Base-by-base conservation (phyloP, 1,139 yeast genomes). In the Arxiozyma telluris region DNA sequence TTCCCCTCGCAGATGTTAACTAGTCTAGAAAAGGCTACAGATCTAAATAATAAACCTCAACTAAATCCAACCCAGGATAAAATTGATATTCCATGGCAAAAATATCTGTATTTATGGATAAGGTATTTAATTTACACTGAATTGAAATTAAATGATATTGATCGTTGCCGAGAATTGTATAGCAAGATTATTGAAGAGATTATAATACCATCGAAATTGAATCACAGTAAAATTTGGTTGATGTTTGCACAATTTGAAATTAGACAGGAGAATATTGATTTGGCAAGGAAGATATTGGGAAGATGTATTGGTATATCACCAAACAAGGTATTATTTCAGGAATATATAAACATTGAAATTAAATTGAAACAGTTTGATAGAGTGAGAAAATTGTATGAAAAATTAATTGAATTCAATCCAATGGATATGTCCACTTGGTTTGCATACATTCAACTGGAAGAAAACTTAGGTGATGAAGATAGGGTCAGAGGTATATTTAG, bases 141-240 rank as follows among this genome's bases (percentile, higher is more conserved):
- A 63, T 70, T 81, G 38, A 69, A 68, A 2, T 61, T 66, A 15
- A 68, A 72, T 4, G 76, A 83, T 55, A 59, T 73, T 2, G 79
- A 73, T 0, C 64, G 68, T 1, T 77, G 88, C 0, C 70, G 90
- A 50, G 64, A 64, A 1, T 63, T 80, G 1, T 90, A 84, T 78
- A 69, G 74, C 48, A 69, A 72, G 39, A 70, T 84, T 44, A 53
- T 84, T 1, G 71, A 73, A 23, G 58, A 61, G 25, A 54, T 74
- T 0, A 73, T 87, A 4, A 89, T 94, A 0, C 83, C 82, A 58
- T 71, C 75, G 51, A 54, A 61, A 2, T 82, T 88, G 60, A 79
- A 88, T 0, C 86, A 87, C 64, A 83, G 83, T 6, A 86, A 87
- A 58, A 64, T 86, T 2, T 91, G 97, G 97, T 76, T 81, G 4